Base-by-base conservation (phyloP, 345 rosid genomes). In the Brassica nigra region DNA sequence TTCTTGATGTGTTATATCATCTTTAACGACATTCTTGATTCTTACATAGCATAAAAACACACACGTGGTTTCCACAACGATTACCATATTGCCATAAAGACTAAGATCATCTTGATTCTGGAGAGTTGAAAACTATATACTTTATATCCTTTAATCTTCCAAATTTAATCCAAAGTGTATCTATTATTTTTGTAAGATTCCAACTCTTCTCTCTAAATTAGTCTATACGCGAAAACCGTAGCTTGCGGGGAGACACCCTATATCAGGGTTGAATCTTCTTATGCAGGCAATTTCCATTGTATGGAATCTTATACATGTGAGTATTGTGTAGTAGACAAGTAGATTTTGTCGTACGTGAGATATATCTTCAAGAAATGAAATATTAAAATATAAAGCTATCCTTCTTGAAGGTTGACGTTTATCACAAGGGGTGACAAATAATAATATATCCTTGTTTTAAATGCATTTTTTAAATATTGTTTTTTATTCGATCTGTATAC, bases 111-210 rank as follows among this genome's bases (percentile, higher is more conserved):
- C 7, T 90, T 86, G 70, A 91, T 90, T 76, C 73, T 88, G 78
- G 84, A 89, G 86, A 90, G 87, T 6, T 73, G 93, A 86, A 72
- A 87, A 82, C 76, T 92, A 89, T 15, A 87, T 92, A 76, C 95
- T 97, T 73, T 95, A 91, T 90, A 89, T 89, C 69, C 62, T 68
- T 16, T 20, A 47, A 8, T 16, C 4, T n/a, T 34, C 67, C 28
- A 70, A 64, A 69, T 68, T 23, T 10, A 71, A 11, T 77, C 57
- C 6, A 29, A 28, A 1, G n/a, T 16, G 5, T 55, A 28, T 68
- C 11, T 37, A 27, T 62, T 68, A 23, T 68, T 47, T 68, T 59
- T 23, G 52, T 71, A 27, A 20, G 58, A 36, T 15, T 63, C 0
- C 0, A 36, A 34, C 55, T 71, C 11, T 78, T 36, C 14, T 52